phyloP scores from a whole-genome alignment of 2,329 filamentous ascomycete genomes.

The Talaromyces sp. region DNA sequence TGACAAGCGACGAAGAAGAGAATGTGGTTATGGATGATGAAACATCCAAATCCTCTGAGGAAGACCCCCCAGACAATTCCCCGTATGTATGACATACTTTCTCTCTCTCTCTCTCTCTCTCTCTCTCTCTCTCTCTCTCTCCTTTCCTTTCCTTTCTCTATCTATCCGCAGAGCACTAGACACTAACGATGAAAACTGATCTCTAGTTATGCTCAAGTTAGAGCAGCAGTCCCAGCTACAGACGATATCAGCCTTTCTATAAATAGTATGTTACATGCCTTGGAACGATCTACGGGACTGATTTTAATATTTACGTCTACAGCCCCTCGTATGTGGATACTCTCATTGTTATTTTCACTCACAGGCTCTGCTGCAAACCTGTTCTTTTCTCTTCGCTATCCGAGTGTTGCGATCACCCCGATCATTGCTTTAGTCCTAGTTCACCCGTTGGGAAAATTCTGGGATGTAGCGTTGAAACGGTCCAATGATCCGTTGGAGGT shows the following conservation, averaged over 20 bases:
- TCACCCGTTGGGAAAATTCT: slow-evolving; percentile 78
- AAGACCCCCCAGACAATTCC: slow-evolving; percentile 41
- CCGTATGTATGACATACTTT: slow-evolving; percentile 16
- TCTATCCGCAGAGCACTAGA: no score
- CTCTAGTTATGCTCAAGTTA: slow-evolving; percentile 68
- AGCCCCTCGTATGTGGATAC: slow-evolving; percentile 79
- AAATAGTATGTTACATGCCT: slow-evolving; percentile 55
- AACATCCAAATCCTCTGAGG: slow-evolving; percentile 31
- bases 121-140: no score
- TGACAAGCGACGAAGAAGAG: slow-evolving; percentile 26
- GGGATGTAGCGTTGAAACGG: slow-evolving; percentile 73
- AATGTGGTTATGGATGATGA: slow-evolving; percentile 34
- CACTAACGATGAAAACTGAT: not conserved
- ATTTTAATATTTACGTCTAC: slow-evolving; percentile 6
- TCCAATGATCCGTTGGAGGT: slow-evolving; percentile 57
- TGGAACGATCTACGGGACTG: not conserved
- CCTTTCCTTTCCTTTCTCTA: no score
- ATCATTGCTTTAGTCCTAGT: slow-evolving; percentile 71
- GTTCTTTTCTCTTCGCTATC: slow-evolving; percentile 88
- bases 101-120: no score
- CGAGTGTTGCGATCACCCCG: slow-evolving; percentile 84
- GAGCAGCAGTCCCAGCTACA: slow-evolving; percentile 74
- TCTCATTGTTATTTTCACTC: slow-evolving; percentile 79
- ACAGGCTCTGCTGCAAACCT: slow-evolving; percentile 66
- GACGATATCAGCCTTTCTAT: slow-evolving; percentile 80